A percentile compares a stretch with the other conserved stretches of the same genome.
Evolutionary conservation across 164 flowering plant genomes (phyloP).

Genomic region (Stephania yunnanensis): DNA sequence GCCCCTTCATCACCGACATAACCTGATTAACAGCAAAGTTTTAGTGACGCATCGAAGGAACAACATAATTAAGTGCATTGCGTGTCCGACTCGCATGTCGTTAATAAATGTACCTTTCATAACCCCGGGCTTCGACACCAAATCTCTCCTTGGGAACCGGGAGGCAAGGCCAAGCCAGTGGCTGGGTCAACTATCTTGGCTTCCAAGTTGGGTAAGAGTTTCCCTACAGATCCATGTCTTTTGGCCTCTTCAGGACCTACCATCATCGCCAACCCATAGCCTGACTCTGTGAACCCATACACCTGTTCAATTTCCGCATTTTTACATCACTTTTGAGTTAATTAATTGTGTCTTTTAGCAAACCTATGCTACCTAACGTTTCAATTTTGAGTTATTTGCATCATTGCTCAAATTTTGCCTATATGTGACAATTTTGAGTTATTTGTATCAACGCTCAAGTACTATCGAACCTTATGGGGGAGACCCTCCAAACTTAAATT

Average conservation of each 20-base stretch:
- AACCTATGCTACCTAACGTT: too few relatives aligned
- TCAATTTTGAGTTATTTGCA: too few relatives aligned
- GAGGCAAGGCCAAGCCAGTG: conserved; percentile 60
- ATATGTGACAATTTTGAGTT: too few relatives aligned
- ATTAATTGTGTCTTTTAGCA: too few relatives aligned
- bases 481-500: too few relatives aligned
- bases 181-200: conserved; percentile 83
- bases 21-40: conserved; percentile 31
- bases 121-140: conserved; percentile 74
- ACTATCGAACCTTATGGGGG: too few relatives aligned
- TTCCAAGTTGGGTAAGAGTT: conserved; percentile 41
- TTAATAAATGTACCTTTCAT: conserved; percentile 59
- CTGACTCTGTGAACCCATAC: conserved; percentile 71
- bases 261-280: conserved; percentile 37
- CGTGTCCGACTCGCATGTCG: too few relatives aligned
- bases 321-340: too few relatives aligned
- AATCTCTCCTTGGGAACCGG: conserved; percentile 75
- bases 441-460: too few relatives aligned
- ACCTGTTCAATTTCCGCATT: conserved; percentile 32
- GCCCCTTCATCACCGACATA: conserved; percentile 81
- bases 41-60: too few relatives aligned
- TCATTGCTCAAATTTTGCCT: too few relatives aligned
- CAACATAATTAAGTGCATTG: too few relatives aligned
- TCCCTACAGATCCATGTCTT: conserved; percentile 52
- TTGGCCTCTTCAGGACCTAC: conserved; percentile 37